Evolutionary conservation across 2,329 filamentous ascomycete genomes (phyloP).

Genomic region (Colletotrichum sansevieriae): DNA sequence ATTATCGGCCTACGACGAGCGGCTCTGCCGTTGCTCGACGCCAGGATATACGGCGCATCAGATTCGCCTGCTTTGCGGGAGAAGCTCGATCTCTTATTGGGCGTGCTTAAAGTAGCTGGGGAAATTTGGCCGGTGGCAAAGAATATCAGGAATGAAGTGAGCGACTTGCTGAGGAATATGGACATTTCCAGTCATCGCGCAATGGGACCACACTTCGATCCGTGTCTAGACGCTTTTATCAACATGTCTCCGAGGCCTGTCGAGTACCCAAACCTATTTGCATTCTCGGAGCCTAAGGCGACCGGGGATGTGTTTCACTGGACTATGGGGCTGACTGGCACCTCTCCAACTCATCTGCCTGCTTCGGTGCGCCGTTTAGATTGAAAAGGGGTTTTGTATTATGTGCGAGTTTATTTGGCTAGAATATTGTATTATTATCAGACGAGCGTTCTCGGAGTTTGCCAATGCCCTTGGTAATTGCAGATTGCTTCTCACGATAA

Average conservation of each 20-base stretch:
- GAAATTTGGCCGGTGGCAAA: slow-evolving; percentile 52
- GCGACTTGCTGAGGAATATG: slow-evolving; percentile 21
- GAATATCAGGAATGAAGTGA: slow-evolving; percentile 40
- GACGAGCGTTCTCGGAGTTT: too few species aligned
- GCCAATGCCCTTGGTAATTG: too few species aligned
- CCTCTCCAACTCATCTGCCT: too few species aligned
- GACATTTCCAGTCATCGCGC: slow-evolving; percentile 4
- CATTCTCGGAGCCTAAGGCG: slow-evolving; percentile 23
- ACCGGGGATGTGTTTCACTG: slow-evolving; percentile 30
- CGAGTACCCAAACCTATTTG: background rate
- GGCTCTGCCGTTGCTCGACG: slow-evolving; percentile 50
- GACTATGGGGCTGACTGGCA: slow-evolving; percentile 19
- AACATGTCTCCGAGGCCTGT: slow-evolving; percentile 17
- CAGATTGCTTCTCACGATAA: too few species aligned
- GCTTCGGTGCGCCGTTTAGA: too few species aligned
- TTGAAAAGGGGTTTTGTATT: background rate
- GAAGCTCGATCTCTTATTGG: slow-evolving; percentile 49
- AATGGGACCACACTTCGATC: background rate
- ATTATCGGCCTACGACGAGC: slow-evolving; percentile 45
- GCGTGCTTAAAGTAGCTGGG: slow-evolving; percentile 49
- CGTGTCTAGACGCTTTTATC: slow-evolving; percentile 25
- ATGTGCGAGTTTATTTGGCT: background rate
- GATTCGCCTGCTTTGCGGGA: slow-evolving; percentile 50
- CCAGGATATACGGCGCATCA: slow-evolving; percentile 50
- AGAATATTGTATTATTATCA: too few species aligned